A percentile compares a stretch with the other conserved stretches of the same genome.
Evolutionary conservation across 2,329 filamentous ascomycete genomes (phyloP).

Genomic region (Fusarium chlamydosporum): DNA sequence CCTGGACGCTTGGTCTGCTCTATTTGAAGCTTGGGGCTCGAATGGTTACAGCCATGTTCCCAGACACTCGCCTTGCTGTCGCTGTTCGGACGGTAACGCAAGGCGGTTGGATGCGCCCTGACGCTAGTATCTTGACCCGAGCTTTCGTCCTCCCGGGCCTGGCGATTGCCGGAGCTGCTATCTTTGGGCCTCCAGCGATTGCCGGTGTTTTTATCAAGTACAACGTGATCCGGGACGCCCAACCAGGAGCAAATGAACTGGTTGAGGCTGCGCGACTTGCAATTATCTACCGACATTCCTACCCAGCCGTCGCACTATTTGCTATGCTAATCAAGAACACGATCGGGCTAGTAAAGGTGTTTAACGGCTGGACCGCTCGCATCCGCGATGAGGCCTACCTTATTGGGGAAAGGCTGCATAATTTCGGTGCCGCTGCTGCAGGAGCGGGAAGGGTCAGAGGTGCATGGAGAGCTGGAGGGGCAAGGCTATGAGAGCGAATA

Average conservation of each 20-base stretch:
- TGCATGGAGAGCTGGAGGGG: constrained; percentile 57
- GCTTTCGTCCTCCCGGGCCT: constrained; percentile 86
- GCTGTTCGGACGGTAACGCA: constrained; percentile 81
- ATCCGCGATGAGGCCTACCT: constrained; percentile 96
- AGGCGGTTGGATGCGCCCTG: constrained; percentile 82
- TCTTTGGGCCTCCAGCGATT: constrained; percentile 74
- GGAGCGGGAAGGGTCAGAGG: constrained; percentile 55
- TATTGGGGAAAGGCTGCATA: constrained; percentile 94
- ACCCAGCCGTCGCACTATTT: constrained; percentile 73
- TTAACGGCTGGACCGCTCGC: constrained; percentile 81
- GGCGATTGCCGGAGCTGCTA: constrained; percentile 71
- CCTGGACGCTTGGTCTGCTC: constrained; percentile 93
- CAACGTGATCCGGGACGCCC: constrained; percentile 37
- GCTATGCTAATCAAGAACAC: constrained; percentile 60
- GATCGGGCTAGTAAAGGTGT: constrained; percentile 69
- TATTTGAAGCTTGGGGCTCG: constrained; percentile 86
- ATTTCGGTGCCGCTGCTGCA: constrained; percentile 75
- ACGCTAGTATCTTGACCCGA: constrained; percentile 83
- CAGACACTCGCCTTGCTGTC: constrained; percentile 77
- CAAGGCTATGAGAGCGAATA: constrained; percentile 47
- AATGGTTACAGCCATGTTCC: constrained; percentile 76
- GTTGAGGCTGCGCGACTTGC: constrained; percentile 51
- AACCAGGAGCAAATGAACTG: constrained; percentile 43
- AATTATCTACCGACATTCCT: constrained; percentile 72
- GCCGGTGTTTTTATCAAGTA: constrained; percentile 59